phyloP scores from a whole-genome alignment of 257 asterid species.

The Gardenia jasminoides region DNA sequence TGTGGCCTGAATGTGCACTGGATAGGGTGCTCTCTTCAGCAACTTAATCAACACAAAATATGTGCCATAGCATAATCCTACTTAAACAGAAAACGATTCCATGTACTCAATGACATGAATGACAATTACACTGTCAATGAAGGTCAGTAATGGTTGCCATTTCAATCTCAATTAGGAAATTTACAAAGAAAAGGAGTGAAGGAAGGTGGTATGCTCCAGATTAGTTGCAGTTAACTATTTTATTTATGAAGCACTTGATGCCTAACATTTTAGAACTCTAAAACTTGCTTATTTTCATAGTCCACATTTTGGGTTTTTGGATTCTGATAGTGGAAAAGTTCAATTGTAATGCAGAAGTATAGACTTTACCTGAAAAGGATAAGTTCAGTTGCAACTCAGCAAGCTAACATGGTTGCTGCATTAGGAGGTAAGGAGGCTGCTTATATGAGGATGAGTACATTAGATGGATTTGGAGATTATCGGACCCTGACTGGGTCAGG shows the following conservation, averaged over 20 bases:
- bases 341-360: constrained; percentile 59
- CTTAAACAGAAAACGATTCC: not conserved
- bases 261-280: not conserved
- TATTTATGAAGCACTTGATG: not conserved
- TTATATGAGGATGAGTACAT: constrained; percentile 57
- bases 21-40: too few species aligned
- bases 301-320: not conserved
- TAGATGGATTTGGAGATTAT: constrained; percentile 65
- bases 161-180: not conserved
- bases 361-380: constrained; percentile 81
- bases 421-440: constrained; percentile 70
- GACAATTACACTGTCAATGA: not conserved
- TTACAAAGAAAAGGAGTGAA: not conserved
- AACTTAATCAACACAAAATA: too few species aligned
- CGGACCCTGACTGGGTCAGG: constrained; percentile 55
- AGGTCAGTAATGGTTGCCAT: not conserved
- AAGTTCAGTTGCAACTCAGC: constrained; percentile 60
- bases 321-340: not conserved
- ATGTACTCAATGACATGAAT: not conserved
- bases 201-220: not conserved
- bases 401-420: constrained; percentile 76
- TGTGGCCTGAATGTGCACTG: not conserved
- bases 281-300: not conserved
- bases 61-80: not conserved
- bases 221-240: constrained; percentile 1